A percentile compares a stretch with the other conserved stretches of the same genome.
phyloP scores from a whole-genome alignment of 78 protist genomes.

The Polysphondylium violaceum region DNA sequence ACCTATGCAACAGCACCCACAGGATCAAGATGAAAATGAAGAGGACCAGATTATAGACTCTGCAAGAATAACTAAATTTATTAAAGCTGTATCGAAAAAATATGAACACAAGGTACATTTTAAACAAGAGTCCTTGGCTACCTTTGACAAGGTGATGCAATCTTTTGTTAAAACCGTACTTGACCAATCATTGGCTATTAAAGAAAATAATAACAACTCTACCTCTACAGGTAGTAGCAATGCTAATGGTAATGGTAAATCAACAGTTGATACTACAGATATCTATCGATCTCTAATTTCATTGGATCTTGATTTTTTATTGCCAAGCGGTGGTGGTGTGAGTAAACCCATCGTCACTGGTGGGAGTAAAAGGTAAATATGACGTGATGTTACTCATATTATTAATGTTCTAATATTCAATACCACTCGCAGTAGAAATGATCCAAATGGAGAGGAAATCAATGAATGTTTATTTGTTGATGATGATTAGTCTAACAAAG shows the following conservation, averaged over 20 bases:
- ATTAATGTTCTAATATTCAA: not conserved
- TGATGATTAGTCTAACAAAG: not conserved
- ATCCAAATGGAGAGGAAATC: not conserved
- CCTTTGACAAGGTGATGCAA: not conserved
- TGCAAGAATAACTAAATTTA: not conserved
- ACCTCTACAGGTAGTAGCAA: not conserved
- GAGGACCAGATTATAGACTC: not conserved
- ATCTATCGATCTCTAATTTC: not conserved
- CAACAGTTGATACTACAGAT: not conserved
- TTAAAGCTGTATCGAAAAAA: conserved; percentile 3
- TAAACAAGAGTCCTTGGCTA: not conserved
- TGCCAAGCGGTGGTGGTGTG: not conserved
- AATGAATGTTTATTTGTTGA: not conserved
- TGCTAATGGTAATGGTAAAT: not conserved
- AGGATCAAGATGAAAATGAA: not conserved
- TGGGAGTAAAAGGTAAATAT: too few relatives aligned
- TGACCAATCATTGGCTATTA: not conserved
- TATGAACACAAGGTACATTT: conserved; percentile 12
- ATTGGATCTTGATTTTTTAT: not conserved
- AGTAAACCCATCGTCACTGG: not conserved
- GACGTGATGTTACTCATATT: too few relatives aligned
- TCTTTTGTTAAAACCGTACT: not conserved
- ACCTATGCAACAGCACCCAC: too few relatives aligned
- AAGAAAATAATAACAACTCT: not conserved
- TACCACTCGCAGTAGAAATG: not conserved